Conservation (phyloP, 345 rosid genomes). For the Aegle marmelos region DNA sequence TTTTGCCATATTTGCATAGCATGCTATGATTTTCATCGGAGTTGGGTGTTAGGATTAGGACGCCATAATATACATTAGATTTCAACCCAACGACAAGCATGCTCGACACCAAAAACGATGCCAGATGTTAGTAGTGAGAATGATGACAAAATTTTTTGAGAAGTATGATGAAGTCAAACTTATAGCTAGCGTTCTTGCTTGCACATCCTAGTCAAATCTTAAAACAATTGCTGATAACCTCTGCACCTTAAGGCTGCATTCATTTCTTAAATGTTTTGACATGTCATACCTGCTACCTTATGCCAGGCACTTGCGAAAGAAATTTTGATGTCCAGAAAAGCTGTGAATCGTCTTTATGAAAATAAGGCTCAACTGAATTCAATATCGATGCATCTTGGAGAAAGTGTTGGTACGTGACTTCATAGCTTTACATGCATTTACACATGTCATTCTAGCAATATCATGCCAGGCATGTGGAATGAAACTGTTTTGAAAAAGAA, state of each 20-base stretch:
- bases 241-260: background rate
- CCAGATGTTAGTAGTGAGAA: background rate
- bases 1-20: background rate
- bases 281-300: background rate
- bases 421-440: background rate
- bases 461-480: background rate
- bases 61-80: background rate
- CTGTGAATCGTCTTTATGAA: slow-evolving; percentile 37
- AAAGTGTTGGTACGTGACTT: slow-evolving; percentile 32
- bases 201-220: background rate
- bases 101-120: background rate
- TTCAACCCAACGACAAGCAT: background rate
- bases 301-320: slow-evolving; percentile 40
- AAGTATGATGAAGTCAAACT: background rate
- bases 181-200: background rate
- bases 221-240: background rate
- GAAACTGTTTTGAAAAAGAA: background rate
- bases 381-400: slow-evolving; percentile 44
- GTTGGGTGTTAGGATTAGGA: background rate
- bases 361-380: slow-evolving; percentile 42
- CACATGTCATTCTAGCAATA: background rate
- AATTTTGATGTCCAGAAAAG: slow-evolving; percentile 36
- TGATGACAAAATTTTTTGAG: background rate
- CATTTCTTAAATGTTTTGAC: background rate
- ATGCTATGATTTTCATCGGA: background rate